Base-by-base conservation (phyloP, 169 alveolate genomes). In the Amoebophrya sp. region DNA sequence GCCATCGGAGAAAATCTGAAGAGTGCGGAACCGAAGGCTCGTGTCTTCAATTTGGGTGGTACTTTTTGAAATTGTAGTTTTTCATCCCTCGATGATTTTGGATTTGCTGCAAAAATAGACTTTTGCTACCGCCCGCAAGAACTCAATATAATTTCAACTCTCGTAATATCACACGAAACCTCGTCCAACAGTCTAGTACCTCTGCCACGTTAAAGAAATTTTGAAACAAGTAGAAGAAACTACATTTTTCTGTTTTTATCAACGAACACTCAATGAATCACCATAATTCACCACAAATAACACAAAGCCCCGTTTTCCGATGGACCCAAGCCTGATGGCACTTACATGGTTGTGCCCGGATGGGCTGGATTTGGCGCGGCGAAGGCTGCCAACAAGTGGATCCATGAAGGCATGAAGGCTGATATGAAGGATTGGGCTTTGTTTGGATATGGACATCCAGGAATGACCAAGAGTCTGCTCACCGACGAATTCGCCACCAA, bases 401-500 rank as follows among this genome's bases (percentile, higher is more conserved):
- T 65, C 38, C 83, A 65, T 36, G 83, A 65, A 18, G 83, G 36
- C 26, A 65, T 65, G 83, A 65, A 65, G 33, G 33, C n/a, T 29
- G 83, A 65, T 36, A 65, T 65, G 83, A 65, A 65, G 83, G 83
- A 65, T 6, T 36, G 1, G 83, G 83, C 83, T 29, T 26, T 12
- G 3, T 65, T 65, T 36, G 83, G 83, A 18, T 65, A 65, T 36
- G 83, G 83, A 6, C 83, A 65, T 65, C 83, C 83, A 10, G 83
- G 83, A 29, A 65, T 65, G 83, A 65, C 83, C 36, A 65, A 65
- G 33, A 6, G 39, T 36, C 1, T 65, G 12, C 26, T 65, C 33
- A 65, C 83, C 83, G 83, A 65, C 26, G 83, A 65, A 65, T 65
- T 65, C 83, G 83, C 83, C 83, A 36, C 18, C 38, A 65, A 65